Conservation (phyloP, 2,329 filamentous ascomycete species). For the Pseudogymnoascus sp. region DNA sequence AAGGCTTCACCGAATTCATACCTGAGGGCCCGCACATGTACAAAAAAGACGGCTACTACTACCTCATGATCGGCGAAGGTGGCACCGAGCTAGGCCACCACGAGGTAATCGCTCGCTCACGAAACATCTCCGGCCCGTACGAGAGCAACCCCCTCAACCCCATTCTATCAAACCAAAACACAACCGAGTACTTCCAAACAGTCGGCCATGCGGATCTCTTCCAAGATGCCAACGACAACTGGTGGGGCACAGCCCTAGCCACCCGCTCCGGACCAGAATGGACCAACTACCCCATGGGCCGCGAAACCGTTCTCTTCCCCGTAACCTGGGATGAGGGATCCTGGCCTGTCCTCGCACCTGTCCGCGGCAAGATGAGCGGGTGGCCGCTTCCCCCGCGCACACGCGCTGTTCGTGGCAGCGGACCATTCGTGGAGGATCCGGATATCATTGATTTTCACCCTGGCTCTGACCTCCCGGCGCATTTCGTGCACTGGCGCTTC, state of each 20-base stretch:
- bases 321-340: conserved; percentile 42
- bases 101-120: conserved; percentile 38
- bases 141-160: conserved; percentile 37
- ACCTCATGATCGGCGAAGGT: conserved; percentile 44
- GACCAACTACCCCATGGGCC: conserved; percentile 44
- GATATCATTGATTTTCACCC: conserved; percentile 42
- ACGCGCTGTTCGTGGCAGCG: conserved; percentile 31
- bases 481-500: conserved; percentile 51
- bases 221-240: conserved; percentile 39
- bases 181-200: conserved; percentile 40
- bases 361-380: conserved; percentile 39
- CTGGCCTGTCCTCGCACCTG: conserved; percentile 40
- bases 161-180: conserved; percentile 36
- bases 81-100: conserved; percentile 38
- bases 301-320: conserved; percentile 44
- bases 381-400: conserved; percentile 31
- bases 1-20: conserved; percentile 22
- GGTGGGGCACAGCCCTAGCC: conserved; percentile 45
- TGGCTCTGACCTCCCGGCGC: conserved; percentile 38
- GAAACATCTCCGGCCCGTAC: conserved; percentile 37
- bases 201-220: conserved; percentile 53
- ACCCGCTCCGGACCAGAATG: conserved; percentile 38
- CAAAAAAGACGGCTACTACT: conserved; percentile 40
- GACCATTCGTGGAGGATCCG: conserved; percentile 36
- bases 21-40: conserved; percentile 39